Evolutionary conservation across 2,329 filamentous ascomycete genomes (phyloP), one percentile per base, ranked within the genome.

Genomic region (Aspergillus neoniger): DNA sequence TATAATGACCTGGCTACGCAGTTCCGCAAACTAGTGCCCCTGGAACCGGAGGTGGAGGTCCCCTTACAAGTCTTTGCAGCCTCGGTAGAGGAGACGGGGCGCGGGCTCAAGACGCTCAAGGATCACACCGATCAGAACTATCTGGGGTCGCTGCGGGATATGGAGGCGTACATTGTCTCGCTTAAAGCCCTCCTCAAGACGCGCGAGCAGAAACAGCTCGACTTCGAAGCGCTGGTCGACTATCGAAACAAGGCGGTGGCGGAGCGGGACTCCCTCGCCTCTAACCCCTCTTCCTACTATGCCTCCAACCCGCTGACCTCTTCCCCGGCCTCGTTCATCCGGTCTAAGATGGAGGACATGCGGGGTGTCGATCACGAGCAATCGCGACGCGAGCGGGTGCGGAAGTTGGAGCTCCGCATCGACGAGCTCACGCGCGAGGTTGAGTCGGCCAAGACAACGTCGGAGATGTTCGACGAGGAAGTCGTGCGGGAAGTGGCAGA

Each of bases 101-200:
- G 88, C 1, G 91, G 91, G 4, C 85, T 96, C 70, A 91, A 88
- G 70, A 82, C 80, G n/a, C 84, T 99, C 61, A 91, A 92, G 72
- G 93, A 98, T 63, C 85, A 92, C 70, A 98, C 94, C 0, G 95
- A 99, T 73, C 92, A 96, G 70, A 92, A 97, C 76, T 99, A 99
- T 74, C 86, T 99, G 1, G 91, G 92, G 67, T 94, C 90, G 58
- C 83, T 99, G 56, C 88, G 92, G 54, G 95, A 99, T 78, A 96
- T 98, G 93, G 91, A 96, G 70, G 90, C 92, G 25, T 99, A 98
- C 77, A 94, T 92, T 66, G 80, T 86, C n/a, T 90, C 92, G 0
- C 82, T 98, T 50, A 96, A 96, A 77, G 84, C 87, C 23, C 87
- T 99, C 5, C 87, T 99, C 65, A 96, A 96, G 76, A 91, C 91